Base-by-base conservation (phyloP, 345 rosid genomes). In the Eucalyptus tenuipes region DNA sequence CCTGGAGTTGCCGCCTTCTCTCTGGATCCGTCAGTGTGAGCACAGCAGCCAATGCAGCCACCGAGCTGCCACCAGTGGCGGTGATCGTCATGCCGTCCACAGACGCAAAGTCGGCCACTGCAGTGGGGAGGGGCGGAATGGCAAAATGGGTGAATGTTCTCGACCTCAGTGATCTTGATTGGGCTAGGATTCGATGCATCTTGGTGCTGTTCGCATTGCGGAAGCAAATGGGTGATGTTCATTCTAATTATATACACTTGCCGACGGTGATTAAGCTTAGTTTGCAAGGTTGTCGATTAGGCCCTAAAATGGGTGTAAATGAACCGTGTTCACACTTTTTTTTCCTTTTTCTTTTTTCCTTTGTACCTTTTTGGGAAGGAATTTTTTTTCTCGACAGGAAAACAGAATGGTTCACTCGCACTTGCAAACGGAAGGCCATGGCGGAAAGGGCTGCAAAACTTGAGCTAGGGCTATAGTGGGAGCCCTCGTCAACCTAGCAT, bases 11-110 rank as follows among this genome's bases (percentile, higher is more conserved):
- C 57, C 57, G 57, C 57, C 57, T 52, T 24, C 55, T 52, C 57
- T 52, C 3, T 52, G 57, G 57, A 0, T 52, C 57, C 24, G 57
- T 52, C 57, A 52, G 57, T 18, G 57, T 3, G 1, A 52, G 24
- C 57, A 17, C 57, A 52, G 57, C 22, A 0, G 98, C 96, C 6
- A 97, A 91, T 0, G 97, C 97, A 12, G 99, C 98, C 27, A 96
- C 92, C 7, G 97, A 95, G 8, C 99, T 93, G 7, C 99, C 98
- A 5, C 99, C 96, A 9, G 96, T 86, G 52, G 93, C 94, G 61
- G 98, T 97, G 8, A 96, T 89, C 6, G 98, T 94, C 5, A 95
- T 91, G 8, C 95, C 85, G 80, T 96, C 97, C 10, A 95, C 87
- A 40, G 91, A 81, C 40, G 95, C 31, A 57, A 94, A 94, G 42